Evolutionary conservation across 352 stramenopile species (phyloP).

Genomic region (Globisporangium orthogonon): DNA sequence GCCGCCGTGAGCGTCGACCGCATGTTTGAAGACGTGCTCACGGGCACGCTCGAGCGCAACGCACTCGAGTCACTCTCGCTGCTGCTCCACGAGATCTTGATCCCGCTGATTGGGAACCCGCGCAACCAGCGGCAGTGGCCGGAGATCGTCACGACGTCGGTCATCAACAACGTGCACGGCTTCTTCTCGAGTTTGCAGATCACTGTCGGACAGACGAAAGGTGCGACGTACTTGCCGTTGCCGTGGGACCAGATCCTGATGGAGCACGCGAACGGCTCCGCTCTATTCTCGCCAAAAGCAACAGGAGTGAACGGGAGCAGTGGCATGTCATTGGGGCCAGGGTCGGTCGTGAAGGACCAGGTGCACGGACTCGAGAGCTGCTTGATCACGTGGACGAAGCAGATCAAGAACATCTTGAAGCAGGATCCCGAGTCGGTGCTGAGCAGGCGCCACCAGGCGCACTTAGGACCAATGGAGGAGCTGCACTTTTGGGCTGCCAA

Average conservation of each 20-base stretch:
- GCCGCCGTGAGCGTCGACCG: constrained; percentile 49
- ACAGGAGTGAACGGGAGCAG: not conserved
- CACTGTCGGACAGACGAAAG: constrained; percentile 79
- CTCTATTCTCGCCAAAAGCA: constrained; percentile 8
- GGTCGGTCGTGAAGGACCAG: constrained; percentile 57
- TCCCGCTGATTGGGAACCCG: constrained; percentile 68
- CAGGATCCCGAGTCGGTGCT: constrained; percentile 81
- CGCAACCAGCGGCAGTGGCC: constrained; percentile 77
- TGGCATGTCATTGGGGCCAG: constrained; percentile 1
- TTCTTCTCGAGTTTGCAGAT: constrained; percentile 88
- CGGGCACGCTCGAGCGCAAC: constrained; percentile 65
- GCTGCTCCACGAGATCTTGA: constrained; percentile 70
- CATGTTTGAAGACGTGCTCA: constrained; percentile 67
- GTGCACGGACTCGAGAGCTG: constrained; percentile 84
- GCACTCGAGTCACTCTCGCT: constrained; percentile 66
- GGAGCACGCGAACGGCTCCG: constrained; percentile 30
- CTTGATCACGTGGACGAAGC: constrained; percentile 92
- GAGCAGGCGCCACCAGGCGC: constrained; percentile 33
- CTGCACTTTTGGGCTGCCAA: constrained; percentile 87
- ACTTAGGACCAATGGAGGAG: constrained; percentile 74
- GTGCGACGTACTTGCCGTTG: constrained; percentile 76
- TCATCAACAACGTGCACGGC: constrained; percentile 69
- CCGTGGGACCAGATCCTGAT: constrained; percentile 73
- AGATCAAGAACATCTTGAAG: constrained; percentile 92
- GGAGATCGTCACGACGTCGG: constrained; percentile 74